Conservation (phyloP, 176 grass and related monocot species). For the Musa beccarii region DNA sequence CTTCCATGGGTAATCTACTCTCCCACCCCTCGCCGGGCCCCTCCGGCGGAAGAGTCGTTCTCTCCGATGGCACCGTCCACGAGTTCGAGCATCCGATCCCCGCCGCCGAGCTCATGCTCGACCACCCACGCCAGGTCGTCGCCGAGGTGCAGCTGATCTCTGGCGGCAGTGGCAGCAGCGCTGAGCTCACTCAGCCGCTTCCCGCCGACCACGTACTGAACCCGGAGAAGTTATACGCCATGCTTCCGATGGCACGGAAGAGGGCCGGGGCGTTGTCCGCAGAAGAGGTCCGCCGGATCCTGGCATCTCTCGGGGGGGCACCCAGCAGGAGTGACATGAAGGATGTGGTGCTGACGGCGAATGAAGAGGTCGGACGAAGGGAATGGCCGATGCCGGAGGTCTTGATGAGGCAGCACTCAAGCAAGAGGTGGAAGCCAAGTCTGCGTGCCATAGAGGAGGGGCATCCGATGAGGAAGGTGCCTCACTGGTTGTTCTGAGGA, state of each 20-base stretch:
- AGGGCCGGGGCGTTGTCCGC: conserved; percentile 35
- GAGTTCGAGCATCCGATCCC: conserved; percentile 55
- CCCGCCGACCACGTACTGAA: conserved; percentile 75
- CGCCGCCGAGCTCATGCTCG: conserved; percentile 91
- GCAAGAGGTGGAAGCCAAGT: conserved; percentile 79
- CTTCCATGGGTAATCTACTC: conserved; percentile 60
- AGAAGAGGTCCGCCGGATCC: conserved; percentile 52
- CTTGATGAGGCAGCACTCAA: conserved; percentile 57
- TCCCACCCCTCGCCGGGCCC: conserved; percentile 21
- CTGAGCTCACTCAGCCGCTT: conserved; percentile 42
- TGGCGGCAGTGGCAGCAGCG: neutral
- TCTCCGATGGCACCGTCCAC: conserved; percentile 62
- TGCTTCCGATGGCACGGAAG: conserved; percentile 54
- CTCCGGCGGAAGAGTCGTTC: conserved; percentile 55
- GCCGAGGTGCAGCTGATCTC: conserved; percentile 44
- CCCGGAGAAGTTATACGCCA: conserved; percentile 53
- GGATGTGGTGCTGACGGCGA: neutral
- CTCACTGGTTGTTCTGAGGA: conserved; percentile 75
- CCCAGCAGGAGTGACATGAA: neutral
- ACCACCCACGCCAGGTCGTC: conserved; percentile 81
- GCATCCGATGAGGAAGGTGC: conserved; percentile 33
- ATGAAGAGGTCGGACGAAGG: conserved; percentile 8
- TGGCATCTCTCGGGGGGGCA: neutral
- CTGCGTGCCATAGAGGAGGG: conserved; percentile 72
- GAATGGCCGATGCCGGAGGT: conserved; percentile 47